phyloP scores from a whole-genome alignment of 805 yeast species.

The Diddensiella santjacobensis region DNA sequence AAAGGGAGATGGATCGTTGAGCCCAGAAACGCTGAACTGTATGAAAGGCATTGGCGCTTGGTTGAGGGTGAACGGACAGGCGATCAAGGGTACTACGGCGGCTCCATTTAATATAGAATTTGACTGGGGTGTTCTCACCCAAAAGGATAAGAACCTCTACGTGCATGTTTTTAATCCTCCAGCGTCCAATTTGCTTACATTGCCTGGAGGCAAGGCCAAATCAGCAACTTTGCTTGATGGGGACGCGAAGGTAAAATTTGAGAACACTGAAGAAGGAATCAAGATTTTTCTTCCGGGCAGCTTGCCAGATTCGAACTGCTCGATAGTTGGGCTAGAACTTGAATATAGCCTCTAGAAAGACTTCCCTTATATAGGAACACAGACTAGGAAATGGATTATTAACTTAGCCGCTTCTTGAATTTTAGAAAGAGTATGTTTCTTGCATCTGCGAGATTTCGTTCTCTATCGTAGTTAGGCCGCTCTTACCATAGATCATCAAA shows the following conservation, averaged over 20 bases:
- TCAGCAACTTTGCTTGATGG: not conserved
- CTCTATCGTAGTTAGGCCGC: too few relatives aligned
- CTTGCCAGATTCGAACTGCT: not conserved
- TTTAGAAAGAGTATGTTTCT: too few relatives aligned
- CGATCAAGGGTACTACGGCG: constrained; percentile 7
- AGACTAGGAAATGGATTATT: too few relatives aligned
- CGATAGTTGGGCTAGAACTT: constrained; percentile 1
- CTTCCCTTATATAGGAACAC: too few relatives aligned
- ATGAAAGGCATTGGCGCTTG: constrained; percentile 15
- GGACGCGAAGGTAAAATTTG: not conserved
- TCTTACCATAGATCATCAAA: too few relatives aligned
- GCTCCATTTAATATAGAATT: constrained; percentile 5
- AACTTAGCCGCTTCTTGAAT: too few relatives aligned
- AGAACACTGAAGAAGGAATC: not conserved
- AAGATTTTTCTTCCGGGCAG: not conserved
- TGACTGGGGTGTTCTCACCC: constrained; percentile 2
- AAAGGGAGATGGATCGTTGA: constrained; percentile 18
- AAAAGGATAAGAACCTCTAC: not conserved
- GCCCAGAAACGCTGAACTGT: constrained; percentile 2
- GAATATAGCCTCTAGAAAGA: not conserved
- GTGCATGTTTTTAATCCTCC: not conserved
- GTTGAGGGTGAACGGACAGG: constrained; percentile 14
- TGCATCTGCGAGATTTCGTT: too few relatives aligned
- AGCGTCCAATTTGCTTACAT: not conserved
- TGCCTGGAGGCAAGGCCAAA: not conserved